A percentile compares a stretch with the other conserved stretches of the same genome.
Conservation (phyloP, 306 rosid species). For the Carpinus viminea region DNA sequence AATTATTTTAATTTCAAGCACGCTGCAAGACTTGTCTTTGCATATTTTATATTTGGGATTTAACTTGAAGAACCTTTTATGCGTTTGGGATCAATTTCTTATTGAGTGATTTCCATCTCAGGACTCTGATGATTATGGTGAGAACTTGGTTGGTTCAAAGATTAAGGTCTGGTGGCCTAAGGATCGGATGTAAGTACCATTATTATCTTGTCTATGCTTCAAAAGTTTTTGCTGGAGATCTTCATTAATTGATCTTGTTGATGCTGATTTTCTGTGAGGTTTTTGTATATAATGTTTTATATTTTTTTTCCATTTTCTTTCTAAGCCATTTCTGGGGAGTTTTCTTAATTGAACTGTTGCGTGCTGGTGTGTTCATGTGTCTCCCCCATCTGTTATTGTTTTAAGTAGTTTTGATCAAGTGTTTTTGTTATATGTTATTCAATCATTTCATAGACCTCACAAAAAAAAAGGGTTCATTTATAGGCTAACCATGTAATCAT, state of each 20-base stretch:
- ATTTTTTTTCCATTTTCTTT: neutral
- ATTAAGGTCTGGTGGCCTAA: conserved; percentile 90
- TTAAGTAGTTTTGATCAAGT: neutral
- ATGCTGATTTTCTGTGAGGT: neutral
- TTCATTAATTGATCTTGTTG: conserved; percentile 14
- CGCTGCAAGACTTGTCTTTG: neutral
- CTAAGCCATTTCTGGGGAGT: neutral
- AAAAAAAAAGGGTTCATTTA: too few relatives aligned
- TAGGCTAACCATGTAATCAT: neutral
- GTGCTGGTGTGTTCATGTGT: neutral
- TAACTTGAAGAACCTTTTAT: neutral
- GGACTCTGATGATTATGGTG: conserved; percentile 52
- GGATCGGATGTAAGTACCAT: conserved; percentile 64
- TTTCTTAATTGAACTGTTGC: neutral
- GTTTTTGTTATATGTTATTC: neutral
- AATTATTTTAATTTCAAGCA: neutral
- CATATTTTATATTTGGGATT: neutral
- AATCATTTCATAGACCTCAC: neutral
- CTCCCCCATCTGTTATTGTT: neutral
- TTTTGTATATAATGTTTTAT: neutral
- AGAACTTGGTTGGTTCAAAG: conserved; percentile 59
- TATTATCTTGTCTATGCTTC: conserved; percentile 10
- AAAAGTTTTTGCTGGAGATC: conserved; percentile 10
- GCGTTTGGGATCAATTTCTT: conserved; percentile 23
- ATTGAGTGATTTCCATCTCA: conserved; percentile 32